Evolutionary conservation across 1,284 basidiomycete genomes (phyloP), one percentile per base, ranked within the genome.

Genomic region (Malassezia equina): DNA sequence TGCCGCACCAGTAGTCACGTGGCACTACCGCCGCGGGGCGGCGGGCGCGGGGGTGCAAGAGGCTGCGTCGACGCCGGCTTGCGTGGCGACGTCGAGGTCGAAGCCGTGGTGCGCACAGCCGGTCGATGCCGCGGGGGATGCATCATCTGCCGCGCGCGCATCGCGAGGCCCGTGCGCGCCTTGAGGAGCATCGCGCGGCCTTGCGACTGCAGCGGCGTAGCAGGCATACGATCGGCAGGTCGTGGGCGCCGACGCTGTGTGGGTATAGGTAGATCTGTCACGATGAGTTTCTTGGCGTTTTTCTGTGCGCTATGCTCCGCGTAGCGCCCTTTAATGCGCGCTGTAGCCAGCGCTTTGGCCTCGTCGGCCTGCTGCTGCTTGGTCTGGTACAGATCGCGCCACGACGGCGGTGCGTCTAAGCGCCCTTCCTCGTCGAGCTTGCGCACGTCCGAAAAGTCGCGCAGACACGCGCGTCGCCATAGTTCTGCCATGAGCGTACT

Each of bases 391-490:
- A 64, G 40, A 19, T 32, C 56, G 7, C 67, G 49, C 67, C 67
- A 69, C 46, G 55, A 59, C 34, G 57, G 48, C 0, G 62, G 63
- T 28, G 61, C 58, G 17, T 50, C 51, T 0, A 47, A 42, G 7
- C 36, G 8, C 24, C 51, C 40, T 7, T 51, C 59, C 31, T 53
- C 25, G 42, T 62, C 61, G 21, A 54, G 57, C 27, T 65, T 63
- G 17, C 65, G 65, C 1, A 69, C 52, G 2, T 69, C 61, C 24
- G 61, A 40, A 55, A 67, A 69, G 56, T 71, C 69, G 3, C 62
- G 60, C 11, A 71, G 42, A 47, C 67, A 67, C 17, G 65, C 62
- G 9, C 58, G 61, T n/a, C 58, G 64, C 69, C 69, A 71, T 8
- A 71, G 56, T 27, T 64, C 61, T 43, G 13, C 7, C 3, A 17